Base-by-base conservation (phyloP, 2,329 filamentous ascomycete species). In the Chrysoporthe austroafricana region DNA sequence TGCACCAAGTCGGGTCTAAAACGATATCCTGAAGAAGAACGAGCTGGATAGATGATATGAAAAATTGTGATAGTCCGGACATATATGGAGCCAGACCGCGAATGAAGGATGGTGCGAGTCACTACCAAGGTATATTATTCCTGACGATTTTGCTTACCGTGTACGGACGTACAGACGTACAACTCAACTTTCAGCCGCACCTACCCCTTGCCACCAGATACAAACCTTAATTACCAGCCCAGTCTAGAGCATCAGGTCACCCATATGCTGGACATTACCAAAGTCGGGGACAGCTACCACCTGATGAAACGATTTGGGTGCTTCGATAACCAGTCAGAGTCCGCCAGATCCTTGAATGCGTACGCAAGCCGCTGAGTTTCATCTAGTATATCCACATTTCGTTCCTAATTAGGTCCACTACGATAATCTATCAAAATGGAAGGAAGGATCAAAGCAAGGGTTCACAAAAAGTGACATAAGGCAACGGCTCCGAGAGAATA, bases 271-370 rank as follows among this genome's bases (percentile, higher is more conserved):
- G 0, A 26, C 26, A 26, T 26, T 26, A 26, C 26, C 26, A 26
- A 0, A 26, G 26, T 2, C 26, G 26, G 26, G 26, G 2, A 26
- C 1, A 26, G 26, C 26, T 26, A 0, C 0, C 26, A 26, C 26
- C 26, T 26, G 26, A 26, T 26, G 26, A 0, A 26, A 26, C 26
- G 26, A 26, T 26, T 26, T 26, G 26, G 26, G 26, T 0, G 26
- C 26, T 26, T 26, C 26, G 26, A 26, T 26, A 26, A 26, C 26
- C 26, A 26, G 26, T 26, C 26, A 26, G 26, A 26, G 26, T 26
- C 26, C 26, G 26, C 2, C 26, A 0, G 0, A 26, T 26, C 26
- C 2, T 26, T 0, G 2, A 26, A 26, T 0, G 26, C 26, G 0
- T 26, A 26, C 2, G 26, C 26, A 26, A 26, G 26, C 26, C 36